A percentile compares a stretch with the other conserved stretches of the same genome.
Conservation (phyloP, 495 filamentous ascomycete genomes). For the Tuber melanosporum region DNA sequence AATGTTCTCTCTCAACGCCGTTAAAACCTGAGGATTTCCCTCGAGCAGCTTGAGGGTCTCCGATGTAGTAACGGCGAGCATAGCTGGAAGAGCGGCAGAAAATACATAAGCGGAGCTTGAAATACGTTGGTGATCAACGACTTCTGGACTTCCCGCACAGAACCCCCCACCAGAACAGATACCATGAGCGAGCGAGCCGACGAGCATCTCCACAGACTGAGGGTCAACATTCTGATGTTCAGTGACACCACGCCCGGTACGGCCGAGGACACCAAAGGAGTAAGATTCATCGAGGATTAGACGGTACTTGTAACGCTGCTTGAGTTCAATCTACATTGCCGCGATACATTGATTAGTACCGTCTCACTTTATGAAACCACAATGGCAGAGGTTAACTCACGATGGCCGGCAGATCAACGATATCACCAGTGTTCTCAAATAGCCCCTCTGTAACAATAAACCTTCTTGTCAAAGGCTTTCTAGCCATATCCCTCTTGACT, state of each 20-base stretch:
- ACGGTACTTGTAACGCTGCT: constrained; percentile 92
- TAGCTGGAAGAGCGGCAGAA: constrained; percentile 86
- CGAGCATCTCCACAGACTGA: constrained; percentile 84
- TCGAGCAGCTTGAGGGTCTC: constrained; percentile 80
- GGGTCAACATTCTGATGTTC: constrained; percentile 95
- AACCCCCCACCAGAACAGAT: constrained; percentile 91
- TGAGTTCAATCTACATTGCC: constrained; percentile 65
- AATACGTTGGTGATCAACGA: constrained; percentile 92
- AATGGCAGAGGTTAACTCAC: constrained; percentile 49
- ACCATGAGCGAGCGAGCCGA: constrained; percentile 84
- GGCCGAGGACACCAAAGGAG: constrained; percentile 88
- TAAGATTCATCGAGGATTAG: constrained; percentile 95
- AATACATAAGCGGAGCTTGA: constrained; percentile 85
- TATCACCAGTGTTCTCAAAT: constrained; percentile 86
- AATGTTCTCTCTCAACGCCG: constrained; percentile 71
- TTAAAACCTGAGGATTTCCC: constrained; percentile 69
- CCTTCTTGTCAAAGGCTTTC: constrained; percentile 78
- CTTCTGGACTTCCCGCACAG: constrained; percentile 80
- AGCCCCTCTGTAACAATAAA: constrained; percentile 96
- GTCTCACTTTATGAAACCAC: constrained; percentile 22
- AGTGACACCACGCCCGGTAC: constrained; percentile 83
- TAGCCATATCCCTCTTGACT: constrained; percentile 75
- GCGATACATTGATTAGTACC: neutral
- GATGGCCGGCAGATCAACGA: constrained; percentile 74
- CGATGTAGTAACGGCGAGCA: constrained; percentile 88